Base-by-base conservation (phyloP, 176 grass and related monocot genomes). In the Carex cristatella region DNA sequence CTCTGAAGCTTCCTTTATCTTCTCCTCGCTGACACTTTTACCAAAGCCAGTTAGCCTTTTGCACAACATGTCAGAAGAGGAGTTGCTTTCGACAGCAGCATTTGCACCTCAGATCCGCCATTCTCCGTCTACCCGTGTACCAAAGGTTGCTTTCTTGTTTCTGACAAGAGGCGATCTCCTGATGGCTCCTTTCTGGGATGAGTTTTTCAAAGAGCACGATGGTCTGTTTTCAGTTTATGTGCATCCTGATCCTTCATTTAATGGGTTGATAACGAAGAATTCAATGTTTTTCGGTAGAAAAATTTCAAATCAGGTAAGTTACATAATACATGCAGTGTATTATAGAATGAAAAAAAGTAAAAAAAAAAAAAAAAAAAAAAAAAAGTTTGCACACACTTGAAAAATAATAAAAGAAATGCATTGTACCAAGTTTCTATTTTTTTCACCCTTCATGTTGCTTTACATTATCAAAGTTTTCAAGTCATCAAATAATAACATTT, bases 91-190 rank as follows among this genome's bases (percentile, higher is more conserved):
- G 89, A 86, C 71, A 84, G 92, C 92, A 75, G 89, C 92, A 57
- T 87, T 94, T 84, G 79, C 44, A 80, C 92, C 92, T 7, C 89
- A 85, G 85, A 60, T 77, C 35, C 15, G 6, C 7, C 40, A 38
- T 81, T 49, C 56, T 51, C 82, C 83, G 63, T 85, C 82, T 85
- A 62, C 48, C 7, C 66, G 61, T 80, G 79, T 75, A 76, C 87
- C 86, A 6, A 97, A 94, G 87, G 73, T 97, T 9, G 90, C 94
- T 1, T 97, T 97, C 87, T 13, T 97, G 85, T 97, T 97, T 84
- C 86, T 94, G 4, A 89, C 87, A 11, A 87, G 83, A 19, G 88
- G 90, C 5, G 55, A 77, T 5, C 48, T 94, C 32, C 94, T 83
- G 1, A 59, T 97, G 13, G 88, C 92, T 27, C 92, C 23, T 23